Evolutionary conservation across 2,329 filamentous ascomycete genomes (phyloP).

Genomic region (Beauveria caledonica): DNA sequence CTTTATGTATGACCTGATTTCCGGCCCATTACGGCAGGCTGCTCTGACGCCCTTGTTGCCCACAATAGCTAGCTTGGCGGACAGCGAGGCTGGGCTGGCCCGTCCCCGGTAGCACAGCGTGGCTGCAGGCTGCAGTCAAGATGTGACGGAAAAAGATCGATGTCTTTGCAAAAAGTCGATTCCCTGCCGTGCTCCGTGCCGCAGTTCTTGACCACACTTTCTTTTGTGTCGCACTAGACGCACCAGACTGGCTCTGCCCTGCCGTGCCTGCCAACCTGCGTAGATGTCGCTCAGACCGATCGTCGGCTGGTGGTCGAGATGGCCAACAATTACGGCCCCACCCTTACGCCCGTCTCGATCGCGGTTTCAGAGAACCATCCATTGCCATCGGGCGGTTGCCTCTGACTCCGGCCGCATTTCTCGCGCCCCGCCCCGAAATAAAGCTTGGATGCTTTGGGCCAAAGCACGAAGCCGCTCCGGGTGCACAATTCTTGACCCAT

Average conservation of each 20-base stretch:
- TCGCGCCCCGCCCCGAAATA: not conserved
- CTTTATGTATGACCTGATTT: no score
- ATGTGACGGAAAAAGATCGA: not conserved
- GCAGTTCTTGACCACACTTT: not conserved
- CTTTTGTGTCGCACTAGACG: not conserved
- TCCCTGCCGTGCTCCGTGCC: not conserved
- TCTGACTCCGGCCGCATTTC: not conserved
- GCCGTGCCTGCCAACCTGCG: no score
- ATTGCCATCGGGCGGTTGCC: not conserved
- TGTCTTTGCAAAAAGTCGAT: constrained; percentile 4
- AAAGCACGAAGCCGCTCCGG: not conserved
- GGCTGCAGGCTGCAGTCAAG: not conserved
- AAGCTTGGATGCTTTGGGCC: not conserved
- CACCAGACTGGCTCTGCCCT: not conserved
- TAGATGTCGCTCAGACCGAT: constrained; percentile 2
- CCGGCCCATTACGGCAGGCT: no score
- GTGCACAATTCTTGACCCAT: not conserved
- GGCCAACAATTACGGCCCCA: not conserved
- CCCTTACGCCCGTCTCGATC: constrained; percentile 1
- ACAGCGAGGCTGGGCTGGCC: not conserved
- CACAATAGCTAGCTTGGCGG: not conserved
- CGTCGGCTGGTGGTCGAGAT: not conserved
- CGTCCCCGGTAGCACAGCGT: not conserved
- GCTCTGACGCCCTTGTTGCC: not conserved
- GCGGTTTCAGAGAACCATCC: not conserved